A percentile compares a stretch with the other conserved stretches of the same genome.
Evolutionary conservation across 352 stramenopile genomes (phyloP).

Genomic region (Phytophthora colocasiae): DNA sequence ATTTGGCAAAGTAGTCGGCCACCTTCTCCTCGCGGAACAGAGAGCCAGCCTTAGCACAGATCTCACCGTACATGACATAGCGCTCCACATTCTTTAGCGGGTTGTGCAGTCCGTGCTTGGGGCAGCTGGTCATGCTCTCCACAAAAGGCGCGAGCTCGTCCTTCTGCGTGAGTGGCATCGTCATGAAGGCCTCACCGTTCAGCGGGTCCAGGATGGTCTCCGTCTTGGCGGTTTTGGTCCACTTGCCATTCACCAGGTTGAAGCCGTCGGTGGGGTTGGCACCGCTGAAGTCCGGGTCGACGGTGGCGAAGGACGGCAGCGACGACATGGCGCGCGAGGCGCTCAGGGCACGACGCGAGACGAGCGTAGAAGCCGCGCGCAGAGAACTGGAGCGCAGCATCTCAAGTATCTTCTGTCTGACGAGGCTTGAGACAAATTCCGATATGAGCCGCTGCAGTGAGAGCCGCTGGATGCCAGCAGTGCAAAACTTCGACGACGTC

Average conservation of each 20-base stretch:
- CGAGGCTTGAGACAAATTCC: constrained; percentile 19
- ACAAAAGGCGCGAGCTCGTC: constrained; percentile 94
- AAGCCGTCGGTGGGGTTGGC: constrained; percentile 80
- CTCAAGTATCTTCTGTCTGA: constrained; percentile 8
- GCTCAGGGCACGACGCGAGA: constrained; percentile 28
- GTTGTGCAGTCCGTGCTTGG: constrained; percentile 99
- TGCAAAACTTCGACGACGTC: constrained; percentile 25
- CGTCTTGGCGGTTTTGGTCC: constrained; percentile 70
- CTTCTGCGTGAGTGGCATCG: constrained; percentile 92
- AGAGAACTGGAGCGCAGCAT: constrained; percentile 38
- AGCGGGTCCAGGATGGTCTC: constrained; percentile 94
- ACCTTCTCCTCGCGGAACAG: constrained; percentile 90
- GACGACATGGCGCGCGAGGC: constrained; percentile 58
- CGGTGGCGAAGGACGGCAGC: constrained; percentile 92
- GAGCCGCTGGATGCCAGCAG: constrained; percentile 7
- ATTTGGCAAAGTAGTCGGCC: constrained; percentile 95
- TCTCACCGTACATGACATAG: constrained; percentile 89
- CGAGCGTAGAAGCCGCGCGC: constrained; percentile 35
- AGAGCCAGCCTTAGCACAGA: constrained; percentile 85
- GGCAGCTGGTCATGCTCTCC: constrained; percentile 90
- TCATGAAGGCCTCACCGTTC: constrained; percentile 95
- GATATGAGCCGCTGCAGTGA: constrained; percentile 11
- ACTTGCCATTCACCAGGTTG: constrained; percentile 95
- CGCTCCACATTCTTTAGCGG: constrained; percentile 97
- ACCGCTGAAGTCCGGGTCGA: constrained; percentile 91